These are phyloP conservation scores for Venturia nashicola DNA, from an alignment of 2,329 filamentous ascomycete genomes.

Conservation along the genomic window DNA sequence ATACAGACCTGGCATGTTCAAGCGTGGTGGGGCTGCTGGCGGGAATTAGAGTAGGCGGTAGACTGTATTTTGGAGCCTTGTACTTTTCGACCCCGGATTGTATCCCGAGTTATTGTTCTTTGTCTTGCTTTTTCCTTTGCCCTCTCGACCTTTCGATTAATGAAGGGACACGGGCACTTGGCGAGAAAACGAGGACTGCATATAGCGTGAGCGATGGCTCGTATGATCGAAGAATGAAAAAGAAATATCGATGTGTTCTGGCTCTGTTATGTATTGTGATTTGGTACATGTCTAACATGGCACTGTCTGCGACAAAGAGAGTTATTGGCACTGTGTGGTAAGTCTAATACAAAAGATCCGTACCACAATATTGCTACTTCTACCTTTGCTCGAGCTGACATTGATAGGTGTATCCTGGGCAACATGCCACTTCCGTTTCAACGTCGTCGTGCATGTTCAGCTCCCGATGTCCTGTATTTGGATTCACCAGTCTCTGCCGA, in stretches of 20 bases:
- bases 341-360: too few relatives aligned
- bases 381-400: too few relatives aligned
- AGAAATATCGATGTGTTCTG: background rate
- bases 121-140: background rate
- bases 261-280: too few relatives aligned
- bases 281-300: too few relatives aligned
- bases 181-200: background rate
- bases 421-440: too few relatives aligned
- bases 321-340: too few relatives aligned
- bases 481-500: too few relatives aligned
- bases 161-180: background rate
- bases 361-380: too few relatives aligned
- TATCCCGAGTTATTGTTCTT: background rate
- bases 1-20: conserved; percentile 28
- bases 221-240: background rate
- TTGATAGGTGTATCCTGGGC: too few relatives aligned
- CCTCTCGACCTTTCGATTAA: background rate
- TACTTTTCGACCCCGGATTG: background rate
- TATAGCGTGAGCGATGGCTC: background rate
- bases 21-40: background rate
- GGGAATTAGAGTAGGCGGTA: conserved; percentile 1
- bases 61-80: background rate
- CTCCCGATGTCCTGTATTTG: too few relatives aligned
- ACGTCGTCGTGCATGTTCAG: too few relatives aligned
- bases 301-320: too few relatives aligned